Conservation (phyloP, 1,139 yeast genomes). For the Wickerhamomyces sp. region DNA sequence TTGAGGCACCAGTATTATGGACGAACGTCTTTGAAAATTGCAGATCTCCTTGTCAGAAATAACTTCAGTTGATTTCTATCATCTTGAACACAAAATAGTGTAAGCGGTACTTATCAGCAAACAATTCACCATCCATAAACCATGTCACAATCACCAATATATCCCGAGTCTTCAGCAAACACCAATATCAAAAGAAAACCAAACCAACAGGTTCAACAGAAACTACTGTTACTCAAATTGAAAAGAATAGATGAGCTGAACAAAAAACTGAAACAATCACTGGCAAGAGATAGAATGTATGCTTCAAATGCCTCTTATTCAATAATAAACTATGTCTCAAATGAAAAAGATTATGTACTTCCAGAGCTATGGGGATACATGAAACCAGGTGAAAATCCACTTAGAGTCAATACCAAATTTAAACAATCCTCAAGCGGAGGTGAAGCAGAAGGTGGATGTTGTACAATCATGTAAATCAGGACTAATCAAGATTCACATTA, state of each 20-base stretch:
- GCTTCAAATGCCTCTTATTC: constrained; percentile 63
- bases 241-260: constrained; percentile 62
- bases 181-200: background rate
- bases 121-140: too few species aligned
- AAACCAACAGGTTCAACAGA: constrained; percentile 24
- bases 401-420: constrained; percentile 26
- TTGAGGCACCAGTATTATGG: too few species aligned
- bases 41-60: too few species aligned
- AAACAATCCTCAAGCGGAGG: constrained; percentile 6
- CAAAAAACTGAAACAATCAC: constrained; percentile 45
- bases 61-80: too few species aligned
- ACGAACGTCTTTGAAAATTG: too few species aligned
- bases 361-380: constrained; percentile 49
- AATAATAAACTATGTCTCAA: constrained; percentile 38
- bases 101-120: too few species aligned
- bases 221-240: constrained; percentile 39
- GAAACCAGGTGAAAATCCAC: constrained; percentile 44
- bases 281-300: constrained; percentile 55
- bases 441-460: constrained; percentile 33
- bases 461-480: constrained; percentile 35
- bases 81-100: too few species aligned
- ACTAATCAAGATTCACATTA: background rate
- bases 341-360: constrained; percentile 47
- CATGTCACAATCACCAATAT: too few species aligned
- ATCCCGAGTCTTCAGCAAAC: too few species aligned